phyloP scores from a whole-genome alignment of 2,329 filamentous ascomycete species.

The Byssochlamys sp. region DNA sequence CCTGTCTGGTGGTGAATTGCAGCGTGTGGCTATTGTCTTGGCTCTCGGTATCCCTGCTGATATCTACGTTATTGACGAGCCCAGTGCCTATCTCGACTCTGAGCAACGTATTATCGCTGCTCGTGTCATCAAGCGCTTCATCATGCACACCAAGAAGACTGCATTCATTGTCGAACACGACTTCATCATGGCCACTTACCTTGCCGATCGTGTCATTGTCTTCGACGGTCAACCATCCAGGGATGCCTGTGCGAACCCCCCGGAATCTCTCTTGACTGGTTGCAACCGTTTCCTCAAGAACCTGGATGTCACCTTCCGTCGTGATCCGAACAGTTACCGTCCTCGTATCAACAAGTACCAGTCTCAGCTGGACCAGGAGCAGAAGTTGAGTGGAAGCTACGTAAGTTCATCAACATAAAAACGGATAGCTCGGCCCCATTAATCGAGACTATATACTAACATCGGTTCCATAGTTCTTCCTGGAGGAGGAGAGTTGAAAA shows the following conservation, averaged over 20 bases:
- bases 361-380: constrained; percentile 93
- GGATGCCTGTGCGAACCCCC: constrained; percentile 74
- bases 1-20: constrained; percentile 96
- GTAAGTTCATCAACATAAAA: constrained; percentile 42
- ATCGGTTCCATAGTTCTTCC: constrained; percentile 63
- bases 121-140: constrained; percentile 97
- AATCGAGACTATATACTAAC: constrained; percentile 3
- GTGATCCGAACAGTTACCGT: constrained; percentile 89
- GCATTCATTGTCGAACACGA: constrained; percentile 99
- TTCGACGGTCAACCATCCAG: constrained; percentile 91
- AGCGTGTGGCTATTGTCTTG: constrained; percentile 95
- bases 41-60: constrained; percentile 92
- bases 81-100: constrained; percentile 92
- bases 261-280: constrained; percentile 84
- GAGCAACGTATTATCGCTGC: constrained; percentile 97
- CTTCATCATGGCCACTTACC: constrained; percentile 88
- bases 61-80: constrained; percentile 97
- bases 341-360: constrained; percentile 97
- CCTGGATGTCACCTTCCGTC: constrained; percentile 94
- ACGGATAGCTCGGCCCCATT: not conserved
- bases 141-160: constrained; percentile 99
- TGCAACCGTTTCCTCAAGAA: constrained; percentile 97
- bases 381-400: constrained; percentile 88
- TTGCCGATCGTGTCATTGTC: constrained; percentile 91
- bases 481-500: constrained; percentile 75